Evolutionary conservation across 2,329 filamentous ascomycete species (phyloP), one percentile per base, ranked within the genome.

Genomic region (Pseudofabraea citricarpa): DNA sequence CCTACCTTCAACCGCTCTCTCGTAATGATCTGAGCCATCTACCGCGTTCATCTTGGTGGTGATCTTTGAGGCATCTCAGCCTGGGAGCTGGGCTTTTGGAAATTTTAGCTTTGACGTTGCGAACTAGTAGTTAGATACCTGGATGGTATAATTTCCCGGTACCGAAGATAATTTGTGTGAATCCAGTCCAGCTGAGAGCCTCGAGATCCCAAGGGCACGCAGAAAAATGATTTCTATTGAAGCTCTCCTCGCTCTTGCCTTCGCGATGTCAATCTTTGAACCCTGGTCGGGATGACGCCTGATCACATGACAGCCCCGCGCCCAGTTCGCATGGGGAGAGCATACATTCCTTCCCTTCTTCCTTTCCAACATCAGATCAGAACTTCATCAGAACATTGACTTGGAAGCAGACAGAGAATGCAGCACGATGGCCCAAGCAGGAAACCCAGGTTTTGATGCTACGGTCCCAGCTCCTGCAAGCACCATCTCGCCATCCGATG

Each of bases 1-100:
- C 66, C 50, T 50, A 73, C 73, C 71, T 52, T 69, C 65, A 27
- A 66, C 61, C 47, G 63, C 64, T 32, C 63, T 64, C 48, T 72
- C 69, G 58, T 74, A 75, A 57, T 75, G 74, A 58, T 75, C 71
- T 48, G 73, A 73, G 37, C 74, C 80, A 64, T 85, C 81, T 55
- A 85, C 77, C 42, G 72, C 73, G 63, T 85, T 81, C 81, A 85
- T 85, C n/a, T n/a, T n/a, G 45, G 48, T 69, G 59, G 31, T 38
- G 37, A 32, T 36, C 24, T 38, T 52, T 18, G 37, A 52, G 49
- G 48, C 56, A 56, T 54, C 40, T 39, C 41, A 53, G 41, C 27
- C 38, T 41, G 21, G 21, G 27, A 22, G 21, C 20, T 12, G 12
- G 32, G 27, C 27, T 31, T n/a, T n/a, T n/a, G n/a, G n/a, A n/a